Base-by-base conservation (phyloP, 805 yeast genomes). In the Candida suzukii region DNA sequence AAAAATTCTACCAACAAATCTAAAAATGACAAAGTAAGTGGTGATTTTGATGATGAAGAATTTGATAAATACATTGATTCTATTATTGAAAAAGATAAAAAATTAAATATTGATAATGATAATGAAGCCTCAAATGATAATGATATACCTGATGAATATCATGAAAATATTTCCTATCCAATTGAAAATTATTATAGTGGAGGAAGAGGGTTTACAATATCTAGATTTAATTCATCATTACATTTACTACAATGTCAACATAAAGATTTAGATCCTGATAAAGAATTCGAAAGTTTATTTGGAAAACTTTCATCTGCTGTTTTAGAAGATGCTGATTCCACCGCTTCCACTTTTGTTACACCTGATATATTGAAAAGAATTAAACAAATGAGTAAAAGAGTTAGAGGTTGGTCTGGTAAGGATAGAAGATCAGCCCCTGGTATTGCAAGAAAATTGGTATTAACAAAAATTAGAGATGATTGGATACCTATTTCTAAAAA, bases 351-450 rank as follows among this genome's bases (percentile, higher is more conserved):
- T 2, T 76, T 81, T 28, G 73, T 78, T 0, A 73, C 84, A 0
- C 91, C 90, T 0, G 88, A 82, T 46, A 73, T 77, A 17, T 58
- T 83, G 42, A 74, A 70, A 39, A 86, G 80, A 52, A 74, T 82
- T 48, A 81, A 77, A 50, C 70, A 71, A 60, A 46, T 71, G 61
- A 71, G 76, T 8, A 66, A 71, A 41, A 56, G 73, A n/a, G 77
- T 85, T 1, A 70, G 85, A 51, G 88, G 88, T 20, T 87, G 95
- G 95, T 83, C 88, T 35, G 95, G 95, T 0, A 74, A 76, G 46
- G 95, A 86, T 52, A 76, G 80, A 46, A 62, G 83, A 37, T 64
- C 77, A 6, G 75, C 85, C 3, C 96, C 96, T 0, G 91, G 91
- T 22, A 76, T 86, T 1, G 61, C 77, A 0, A 70, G 88, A 46